phyloP scores from a whole-genome alignment of 148 eudicot genomes.

The Beta vulgaris region DNA sequence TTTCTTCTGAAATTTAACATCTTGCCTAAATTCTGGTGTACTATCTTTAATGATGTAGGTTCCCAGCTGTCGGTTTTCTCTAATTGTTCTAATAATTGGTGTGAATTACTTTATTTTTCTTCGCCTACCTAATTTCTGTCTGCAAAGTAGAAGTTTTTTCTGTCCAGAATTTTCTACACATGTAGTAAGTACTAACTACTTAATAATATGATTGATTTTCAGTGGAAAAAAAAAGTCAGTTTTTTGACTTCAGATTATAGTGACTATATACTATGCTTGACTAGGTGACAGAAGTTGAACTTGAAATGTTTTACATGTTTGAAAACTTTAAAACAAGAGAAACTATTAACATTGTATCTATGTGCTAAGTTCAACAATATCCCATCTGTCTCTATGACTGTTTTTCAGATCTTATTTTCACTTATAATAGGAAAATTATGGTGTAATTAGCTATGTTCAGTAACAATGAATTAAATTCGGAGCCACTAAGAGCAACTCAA shows the following conservation, averaged over 20 bases:
- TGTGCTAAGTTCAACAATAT: too few relatives aligned
- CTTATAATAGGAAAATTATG: too few relatives aligned
- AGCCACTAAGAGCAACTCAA: too few relatives aligned
- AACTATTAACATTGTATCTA: too few relatives aligned
- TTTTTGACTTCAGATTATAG: constrained; percentile 26
- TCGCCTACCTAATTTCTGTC: background rate
- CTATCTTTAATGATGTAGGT: background rate
- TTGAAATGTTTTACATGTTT: background rate
- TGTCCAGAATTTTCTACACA: background rate
- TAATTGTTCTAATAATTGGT: background rate
- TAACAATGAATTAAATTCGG: too few relatives aligned
- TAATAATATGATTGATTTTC: constrained; percentile 8
- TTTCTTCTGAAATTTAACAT: constrained; percentile 5
- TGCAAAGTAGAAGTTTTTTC: background rate
- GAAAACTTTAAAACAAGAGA: background rate
- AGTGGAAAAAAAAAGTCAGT: constrained; percentile 5
- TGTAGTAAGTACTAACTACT: background rate
- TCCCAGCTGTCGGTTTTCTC: background rate
- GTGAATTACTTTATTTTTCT: background rate
- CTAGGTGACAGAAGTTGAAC: background rate
- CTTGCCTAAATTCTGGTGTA: constrained; percentile 7
- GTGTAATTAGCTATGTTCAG: too few relatives aligned
- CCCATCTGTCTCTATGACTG: too few relatives aligned
- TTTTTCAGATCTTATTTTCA: too few relatives aligned
- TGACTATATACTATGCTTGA: too few relatives aligned